phyloP scores from a whole-genome alignment of 768 basidiomycete species.

The Trametes sanguinea region DNA sequence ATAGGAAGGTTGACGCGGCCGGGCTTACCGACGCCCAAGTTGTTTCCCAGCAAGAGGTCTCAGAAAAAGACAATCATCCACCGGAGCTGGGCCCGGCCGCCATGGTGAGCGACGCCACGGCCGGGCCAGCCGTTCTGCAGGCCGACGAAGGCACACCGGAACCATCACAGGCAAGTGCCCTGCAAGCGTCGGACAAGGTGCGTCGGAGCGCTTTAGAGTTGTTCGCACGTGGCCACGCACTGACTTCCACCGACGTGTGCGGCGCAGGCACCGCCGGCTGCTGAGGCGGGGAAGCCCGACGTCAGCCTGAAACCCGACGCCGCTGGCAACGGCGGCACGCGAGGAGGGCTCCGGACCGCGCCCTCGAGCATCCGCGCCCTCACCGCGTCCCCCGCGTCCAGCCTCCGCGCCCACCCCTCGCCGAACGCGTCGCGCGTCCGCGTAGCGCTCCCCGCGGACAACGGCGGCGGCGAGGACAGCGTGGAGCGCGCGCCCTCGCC shows the following conservation, averaged over 20 bases:
- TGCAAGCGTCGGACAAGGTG: not conserved
- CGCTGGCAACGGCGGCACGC: not conserved
- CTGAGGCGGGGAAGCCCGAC: not conserved
- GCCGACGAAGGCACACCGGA: not conserved
- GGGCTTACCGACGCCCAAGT: not conserved
- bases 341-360: not conserved
- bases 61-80: not conserved
- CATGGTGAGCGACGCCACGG: conserved; percentile 18
- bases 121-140: not conserved
- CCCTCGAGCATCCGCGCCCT: not conserved
- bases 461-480: not conserved
- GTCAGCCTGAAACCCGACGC: conserved; percentile 14
- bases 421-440: not conserved
- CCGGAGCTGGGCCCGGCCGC: conserved; percentile 18
- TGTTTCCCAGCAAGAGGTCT: not conserved
- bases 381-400: not conserved
- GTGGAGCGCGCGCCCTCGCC: not conserved
- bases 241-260: not conserved
- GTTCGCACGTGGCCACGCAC: not conserved
- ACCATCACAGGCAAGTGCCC: not conserved
- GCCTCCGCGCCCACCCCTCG: not conserved
- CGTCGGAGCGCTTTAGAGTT: not conserved
- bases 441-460: not conserved
- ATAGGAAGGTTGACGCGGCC: conserved; percentile 1
- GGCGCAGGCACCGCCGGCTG: not conserved